Evolutionary conservation across 306 rosid genomes (phyloP), one percentile per base, ranked within the genome.

Genomic region (Begonia peltatifolia): DNA sequence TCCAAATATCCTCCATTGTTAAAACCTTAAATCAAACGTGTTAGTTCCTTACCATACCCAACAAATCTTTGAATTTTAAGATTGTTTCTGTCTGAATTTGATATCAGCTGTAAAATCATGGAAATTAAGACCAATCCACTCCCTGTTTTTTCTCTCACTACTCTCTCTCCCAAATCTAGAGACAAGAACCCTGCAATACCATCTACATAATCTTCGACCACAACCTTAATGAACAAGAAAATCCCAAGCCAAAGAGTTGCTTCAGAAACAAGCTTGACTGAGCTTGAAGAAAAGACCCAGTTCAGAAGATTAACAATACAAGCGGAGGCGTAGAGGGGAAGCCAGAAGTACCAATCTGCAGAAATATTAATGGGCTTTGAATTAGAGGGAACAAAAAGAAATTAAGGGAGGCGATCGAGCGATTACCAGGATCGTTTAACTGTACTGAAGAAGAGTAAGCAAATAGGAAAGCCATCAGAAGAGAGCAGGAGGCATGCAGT

Each of bases 341-440:
- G 60, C 95, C 90, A 79, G 44, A 81, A 72, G 63, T 81, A 84
- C 87, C 95, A 84, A 68, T 81, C 87, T 81, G 62, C 3, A 47
- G 10, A 55, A 56, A 42, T 25, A 11, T 44, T 44, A 44, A 44
- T 44, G 11, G n/a, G 47, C 14, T 44, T 5, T 56, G 2, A 18
- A 46, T 6, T 44, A 44, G 6, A 1, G 12, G 35, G 51, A 13
- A 53, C 0, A 11, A 30, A 14, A 6, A 50, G 16, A 42, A 11
- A 57, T 41, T 14, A 59, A 50, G 12, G 48, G 42, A 55, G 52
- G 52, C 11, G 22, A 59, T 36, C 13, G 30, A 5, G 11, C 23
- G 41, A 42, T 35, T 75, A 80, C 90, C 80, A 38, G 57, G 68
- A 64, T 81, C 94, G 53, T 84, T 67, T 46, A 78, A 58, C 63